These are phyloP conservation scores for Lichtheimia ornata DNA, from an alignment of 371 early-diverging fungal genomes.

Conservation along the genomic window DNA sequence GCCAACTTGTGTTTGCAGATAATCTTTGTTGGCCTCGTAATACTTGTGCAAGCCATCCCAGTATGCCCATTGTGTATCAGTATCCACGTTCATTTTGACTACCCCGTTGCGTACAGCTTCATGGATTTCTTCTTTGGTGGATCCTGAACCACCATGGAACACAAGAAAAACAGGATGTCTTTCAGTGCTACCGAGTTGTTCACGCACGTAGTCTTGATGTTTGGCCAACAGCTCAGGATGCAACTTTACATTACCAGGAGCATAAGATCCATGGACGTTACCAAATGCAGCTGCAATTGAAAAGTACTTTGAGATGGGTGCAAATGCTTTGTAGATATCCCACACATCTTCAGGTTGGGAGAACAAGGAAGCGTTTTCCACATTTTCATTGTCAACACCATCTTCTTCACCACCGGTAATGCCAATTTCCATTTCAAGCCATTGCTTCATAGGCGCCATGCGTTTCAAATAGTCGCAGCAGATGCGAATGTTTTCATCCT, in stretches of 20 bases:
- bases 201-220: conserved; percentile 79
- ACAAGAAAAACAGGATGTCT: conserved; percentile 88
- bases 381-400: conserved; percentile 89
- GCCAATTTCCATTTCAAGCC: conserved; percentile 94
- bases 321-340: conserved; percentile 84
- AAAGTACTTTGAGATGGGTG: conserved; percentile 75
- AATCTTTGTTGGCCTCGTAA: conserved; percentile 70
- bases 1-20: conserved; percentile 87
- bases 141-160: conserved; percentile 94
- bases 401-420: conserved; percentile 94
- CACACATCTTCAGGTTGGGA: conserved; percentile 92
- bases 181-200: conserved; percentile 55
- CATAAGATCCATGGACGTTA: conserved; percentile 93
- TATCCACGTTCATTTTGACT: conserved; percentile 94
- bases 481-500: conserved; percentile 85
- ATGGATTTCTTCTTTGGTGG: conserved; percentile 77
- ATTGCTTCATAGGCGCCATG: conserved; percentile 80
- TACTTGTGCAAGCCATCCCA: conserved; percentile 72
- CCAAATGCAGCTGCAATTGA: conserved; percentile 89
- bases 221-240: conserved; percentile 86
- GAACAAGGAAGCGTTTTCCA: conserved; percentile 84
- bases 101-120: conserved; percentile 84
- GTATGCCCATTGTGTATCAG: conserved; percentile 81
- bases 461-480: conserved; percentile 86
- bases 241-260: conserved; percentile 89